Base-by-base conservation (phyloP, 2,329 filamentous ascomycete genomes). In the Botrytis fabae region DNA sequence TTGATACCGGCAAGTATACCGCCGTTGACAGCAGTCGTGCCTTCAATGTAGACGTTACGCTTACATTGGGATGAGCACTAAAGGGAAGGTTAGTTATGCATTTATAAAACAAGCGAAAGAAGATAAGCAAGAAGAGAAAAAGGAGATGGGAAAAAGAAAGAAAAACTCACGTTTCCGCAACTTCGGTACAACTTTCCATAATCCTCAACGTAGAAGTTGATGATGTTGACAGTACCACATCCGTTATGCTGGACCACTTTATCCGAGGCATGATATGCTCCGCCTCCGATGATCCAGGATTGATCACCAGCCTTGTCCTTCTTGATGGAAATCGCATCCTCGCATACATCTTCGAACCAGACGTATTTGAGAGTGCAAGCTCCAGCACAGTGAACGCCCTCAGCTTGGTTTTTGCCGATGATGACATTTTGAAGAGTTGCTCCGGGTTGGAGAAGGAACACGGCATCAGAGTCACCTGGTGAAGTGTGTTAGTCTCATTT, bases 161-260 rank as follows among this genome's bases (percentile, higher is more conserved):
- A 12, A n/a, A 20, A 28, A 51, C 32, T 40, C 18, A 54, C 18
- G 40, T 71, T 54, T 22, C 44, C 44, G 62, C 18, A 71, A 54
- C 22, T 40, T 25, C 59, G 20, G 32, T 71, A 64, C 25, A 44
- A 54, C 7, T 64, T 57, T 16, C 69, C 44, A 42, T 35, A 54
- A 63, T 70, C 32, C n/a, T 64, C 44, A 9, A 44, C 25, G 14
- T 64, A 44, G 10, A 71, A 64, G 18, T 71, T 57, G 22, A 64
- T 64, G 35, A 70, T 71, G 16, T 57, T 44, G 10, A 64, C 35
- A 12, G 35, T 57, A 22, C 35, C 60, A 22, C 59, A 70, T 16
- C 69, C 35, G 25, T 63, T 70, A 18, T 63, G 18, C 14, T 54
- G 59, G 4, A 63, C 44, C 22, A 70, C 25, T 70, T 70, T 63